Evolutionary conservation across 371 early-diverging fungal genomes (phyloP).

Genomic region (Lichtheimia hyalospora): DNA sequence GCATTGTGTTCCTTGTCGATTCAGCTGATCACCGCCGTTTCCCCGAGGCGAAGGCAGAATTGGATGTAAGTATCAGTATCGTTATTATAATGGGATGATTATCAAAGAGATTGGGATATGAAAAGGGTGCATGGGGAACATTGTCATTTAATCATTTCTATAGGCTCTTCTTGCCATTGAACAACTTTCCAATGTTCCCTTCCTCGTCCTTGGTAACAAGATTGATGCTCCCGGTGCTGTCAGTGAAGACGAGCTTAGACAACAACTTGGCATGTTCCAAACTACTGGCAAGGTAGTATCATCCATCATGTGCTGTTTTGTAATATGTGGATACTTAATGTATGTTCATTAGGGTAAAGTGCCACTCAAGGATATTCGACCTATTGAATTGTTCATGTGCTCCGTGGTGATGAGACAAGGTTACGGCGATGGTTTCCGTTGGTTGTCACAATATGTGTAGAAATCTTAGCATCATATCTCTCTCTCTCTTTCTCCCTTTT

Average conservation of each 20-base stretch:
- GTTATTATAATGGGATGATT: neutral
- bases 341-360: constrained; percentile 83
- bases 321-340: neutral
- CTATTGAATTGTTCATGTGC: constrained; percentile 98
- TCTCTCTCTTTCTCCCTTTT: neutral
- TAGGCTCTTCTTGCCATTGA: constrained; percentile 91
- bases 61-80: constrained; percentile 72
- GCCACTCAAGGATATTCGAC: constrained; percentile 86
- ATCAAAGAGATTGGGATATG: neutral
- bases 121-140: neutral
- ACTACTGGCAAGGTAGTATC: constrained; percentile 89
- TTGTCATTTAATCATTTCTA: neutral
- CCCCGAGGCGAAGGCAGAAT: constrained; percentile 89
- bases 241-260: constrained; percentile 90
- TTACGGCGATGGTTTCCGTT: constrained; percentile 96
- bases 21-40: constrained; percentile 86
- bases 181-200: constrained; percentile 88
- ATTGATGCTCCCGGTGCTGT: constrained; percentile 95
- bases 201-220: constrained; percentile 97
- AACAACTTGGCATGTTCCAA: constrained; percentile 87
- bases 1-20: constrained; percentile 97
- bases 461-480: neutral
- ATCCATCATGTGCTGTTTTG: neutral
- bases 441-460: constrained; percentile 89
- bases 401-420: constrained; percentile 97